Conservation (phyloP, 192 early-diverging fungal genomes). For the Bifiguratus adelaidae region DNA sequence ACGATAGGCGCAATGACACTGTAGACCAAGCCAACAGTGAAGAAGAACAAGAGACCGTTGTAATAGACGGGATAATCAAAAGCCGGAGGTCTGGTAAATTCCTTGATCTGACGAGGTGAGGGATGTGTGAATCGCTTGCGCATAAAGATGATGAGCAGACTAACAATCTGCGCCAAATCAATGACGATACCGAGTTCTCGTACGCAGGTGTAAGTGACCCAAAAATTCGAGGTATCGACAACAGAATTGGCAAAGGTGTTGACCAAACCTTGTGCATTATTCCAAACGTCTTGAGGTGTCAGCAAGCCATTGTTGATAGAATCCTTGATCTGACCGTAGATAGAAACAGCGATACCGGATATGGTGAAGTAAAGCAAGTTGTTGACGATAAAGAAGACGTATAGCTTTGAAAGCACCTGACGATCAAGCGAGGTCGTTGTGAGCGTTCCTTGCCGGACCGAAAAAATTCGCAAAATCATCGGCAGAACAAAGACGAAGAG, state of each 20-base stretch:
- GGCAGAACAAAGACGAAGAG: slow-evolving; percentile 57
- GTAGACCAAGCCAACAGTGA: slow-evolving; percentile 63
- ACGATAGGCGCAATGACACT: slow-evolving; percentile 60
- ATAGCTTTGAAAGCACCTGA: slow-evolving; percentile 59
- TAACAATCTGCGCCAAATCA: slow-evolving; percentile 58
- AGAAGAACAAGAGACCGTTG: slow-evolving; percentile 56
- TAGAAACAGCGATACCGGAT: neutral
- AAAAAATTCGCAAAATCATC: slow-evolving; percentile 44
- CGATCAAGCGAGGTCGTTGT: slow-evolving; percentile 61
- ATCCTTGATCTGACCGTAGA: neutral
- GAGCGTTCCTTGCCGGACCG: slow-evolving; percentile 56
- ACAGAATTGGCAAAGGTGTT: slow-evolving; percentile 17
- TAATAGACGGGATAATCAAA: slow-evolving; percentile 65
- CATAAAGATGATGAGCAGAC: slow-evolving; percentile 30
- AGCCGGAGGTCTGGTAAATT: slow-evolving; percentile 50
- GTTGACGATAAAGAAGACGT: slow-evolving; percentile 62
- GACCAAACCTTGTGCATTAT: neutral
- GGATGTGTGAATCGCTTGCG: slow-evolving; percentile 47
- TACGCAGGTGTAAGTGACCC: slow-evolving; percentile 67
- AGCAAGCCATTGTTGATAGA: neutral
- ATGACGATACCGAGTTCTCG: slow-evolving; percentile 50
- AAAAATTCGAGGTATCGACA: slow-evolving; percentile 47
- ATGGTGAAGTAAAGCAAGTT: slow-evolving; percentile 58
- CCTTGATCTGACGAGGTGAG: slow-evolving; percentile 58
- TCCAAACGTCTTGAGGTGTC: neutral